phyloP scores from a whole-genome alignment of 2,329 filamentous ascomycete genomes.

The Teratosphaeria zuluensis region DNA sequence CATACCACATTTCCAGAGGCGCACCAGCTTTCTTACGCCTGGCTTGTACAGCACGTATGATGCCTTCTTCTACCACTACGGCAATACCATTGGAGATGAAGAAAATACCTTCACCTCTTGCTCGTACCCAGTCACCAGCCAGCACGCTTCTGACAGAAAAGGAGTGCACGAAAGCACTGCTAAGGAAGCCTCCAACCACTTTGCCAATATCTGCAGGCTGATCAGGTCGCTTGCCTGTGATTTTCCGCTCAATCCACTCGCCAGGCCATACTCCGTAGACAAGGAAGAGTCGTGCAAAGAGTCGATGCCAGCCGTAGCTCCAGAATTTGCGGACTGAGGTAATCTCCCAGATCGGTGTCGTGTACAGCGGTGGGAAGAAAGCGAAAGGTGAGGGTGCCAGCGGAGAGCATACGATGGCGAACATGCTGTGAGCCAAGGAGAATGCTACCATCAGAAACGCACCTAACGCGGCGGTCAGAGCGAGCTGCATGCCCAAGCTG shows the following conservation, averaged over 20 bases:
- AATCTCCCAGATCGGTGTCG: constrained; percentile 32
- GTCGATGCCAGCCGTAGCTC: constrained; percentile 37
- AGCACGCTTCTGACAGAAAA: constrained; percentile 33
- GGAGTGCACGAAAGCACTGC: constrained; percentile 32
- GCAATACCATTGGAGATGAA: constrained; percentile 24
- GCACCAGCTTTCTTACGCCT: constrained; percentile 11
- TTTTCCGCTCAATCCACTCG: constrained; percentile 32
- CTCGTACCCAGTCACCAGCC: constrained; percentile 26
- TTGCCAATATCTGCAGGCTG: constrained; percentile 35
- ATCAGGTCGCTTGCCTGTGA: constrained; percentile 26
- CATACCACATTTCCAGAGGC: constrained; percentile 21
- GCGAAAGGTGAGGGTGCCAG: constrained; percentile 32
- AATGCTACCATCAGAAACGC: constrained; percentile 37
- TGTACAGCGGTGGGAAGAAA: constrained; percentile 38
- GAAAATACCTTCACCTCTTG: constrained; percentile 24
- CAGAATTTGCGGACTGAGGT: constrained; percentile 32
- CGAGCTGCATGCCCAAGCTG: constrained; percentile 24
- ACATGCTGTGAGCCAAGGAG: constrained; percentile 32
- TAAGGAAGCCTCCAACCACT: constrained; percentile 34
- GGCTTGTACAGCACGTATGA: constrained; percentile 12
- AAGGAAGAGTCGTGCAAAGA: constrained; percentile 36
- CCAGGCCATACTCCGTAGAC: constrained; percentile 39
- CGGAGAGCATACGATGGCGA: constrained; percentile 31
- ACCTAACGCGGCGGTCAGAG: constrained; percentile 31
- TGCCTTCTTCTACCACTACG: constrained; percentile 19